Conservation (phyloP, 140 eudicot genomes). For the Eryngium alpinum region DNA sequence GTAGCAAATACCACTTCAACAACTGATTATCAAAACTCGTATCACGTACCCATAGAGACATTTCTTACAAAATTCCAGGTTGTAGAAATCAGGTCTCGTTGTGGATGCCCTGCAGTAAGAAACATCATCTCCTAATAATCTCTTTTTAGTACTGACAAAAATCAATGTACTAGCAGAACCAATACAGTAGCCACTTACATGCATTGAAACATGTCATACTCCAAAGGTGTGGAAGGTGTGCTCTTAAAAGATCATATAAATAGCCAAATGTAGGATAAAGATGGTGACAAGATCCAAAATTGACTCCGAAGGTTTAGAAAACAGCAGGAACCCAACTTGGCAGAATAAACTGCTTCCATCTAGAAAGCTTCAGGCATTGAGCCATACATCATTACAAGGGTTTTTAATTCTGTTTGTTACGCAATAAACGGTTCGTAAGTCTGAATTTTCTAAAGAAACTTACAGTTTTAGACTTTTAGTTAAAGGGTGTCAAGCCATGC, state of each 20-base stretch:
- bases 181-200: neutral
- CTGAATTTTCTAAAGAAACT: no score
- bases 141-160: neutral
- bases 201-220: neutral
- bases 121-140: conserved; percentile 3
- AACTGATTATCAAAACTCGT: conserved; percentile 4
- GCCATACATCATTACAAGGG: no score
- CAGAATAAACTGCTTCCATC: no score
- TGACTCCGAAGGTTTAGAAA: no score
- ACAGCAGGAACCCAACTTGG: no score
- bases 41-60: conserved; percentile 51
- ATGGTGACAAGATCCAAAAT: neutral
- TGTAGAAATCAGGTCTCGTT: conserved; percentile 35
- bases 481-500: no score
- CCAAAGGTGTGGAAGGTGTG: neutral
- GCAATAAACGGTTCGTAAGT: no score
- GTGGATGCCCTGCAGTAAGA: conserved; percentile 48
- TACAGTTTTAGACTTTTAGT: no score
- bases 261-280: neutral
- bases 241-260: neutral
- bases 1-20: neutral
- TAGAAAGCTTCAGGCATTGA: no score
- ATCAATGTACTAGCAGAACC: neutral
- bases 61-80: conserved; percentile 60
- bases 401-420: no score